Percentiles rank a stretch among this genome's conserved stretches.
Evolutionary conservation across 306 rosid genomes (phyloP).

Genomic region (Betula pendula): DNA sequence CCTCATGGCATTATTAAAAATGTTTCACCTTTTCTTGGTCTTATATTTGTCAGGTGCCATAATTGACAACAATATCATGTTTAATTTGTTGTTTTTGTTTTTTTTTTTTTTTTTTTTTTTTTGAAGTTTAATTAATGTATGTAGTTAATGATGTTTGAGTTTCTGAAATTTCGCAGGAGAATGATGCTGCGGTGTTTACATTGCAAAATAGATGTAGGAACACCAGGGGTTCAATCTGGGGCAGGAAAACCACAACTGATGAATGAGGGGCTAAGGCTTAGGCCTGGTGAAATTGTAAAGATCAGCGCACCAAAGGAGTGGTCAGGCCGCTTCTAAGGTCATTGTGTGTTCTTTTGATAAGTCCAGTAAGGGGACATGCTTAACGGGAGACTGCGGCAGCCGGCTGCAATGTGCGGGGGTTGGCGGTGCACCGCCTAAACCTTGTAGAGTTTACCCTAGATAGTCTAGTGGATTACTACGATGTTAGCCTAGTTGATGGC

Average conservation of each 20-base stretch:
- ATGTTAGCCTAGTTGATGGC: slow-evolving; percentile 73
- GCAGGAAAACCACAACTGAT: slow-evolving; percentile 46
- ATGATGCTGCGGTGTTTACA: slow-evolving; percentile 53
- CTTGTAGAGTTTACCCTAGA: slow-evolving; percentile 66
- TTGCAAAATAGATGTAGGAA: slow-evolving; percentile 46
- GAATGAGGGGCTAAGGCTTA: slow-evolving; percentile 46
- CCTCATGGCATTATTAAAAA: slow-evolving; percentile 5
- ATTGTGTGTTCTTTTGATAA: slow-evolving; percentile 44
- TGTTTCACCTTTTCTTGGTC: slow-evolving; percentile 6
- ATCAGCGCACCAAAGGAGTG: slow-evolving; percentile 54
- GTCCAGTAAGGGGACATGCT: slow-evolving; percentile 43
- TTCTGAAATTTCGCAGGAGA: slow-evolving; percentile 31
- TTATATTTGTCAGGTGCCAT: slow-evolving; percentile 14
- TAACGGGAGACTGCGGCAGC: slow-evolving; percentile 63
- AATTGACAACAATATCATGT: not conserved
- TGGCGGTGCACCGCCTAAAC: slow-evolving; percentile 51
- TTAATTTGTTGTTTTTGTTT: too few relatives aligned
- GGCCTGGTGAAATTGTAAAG: slow-evolving; percentile 21
- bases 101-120: too few relatives aligned
- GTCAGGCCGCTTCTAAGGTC: slow-evolving; percentile 64
- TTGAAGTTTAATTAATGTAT: too few relatives aligned
- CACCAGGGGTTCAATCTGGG: slow-evolving; percentile 50
- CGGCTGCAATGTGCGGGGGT: slow-evolving; percentile 45
- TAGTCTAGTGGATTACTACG: slow-evolving; percentile 56
- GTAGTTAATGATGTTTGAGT: too few relatives aligned